Evolutionary conservation across 1,284 basidiomycete species (phyloP).

Genomic region (Pseudozyma pruni): DNA sequence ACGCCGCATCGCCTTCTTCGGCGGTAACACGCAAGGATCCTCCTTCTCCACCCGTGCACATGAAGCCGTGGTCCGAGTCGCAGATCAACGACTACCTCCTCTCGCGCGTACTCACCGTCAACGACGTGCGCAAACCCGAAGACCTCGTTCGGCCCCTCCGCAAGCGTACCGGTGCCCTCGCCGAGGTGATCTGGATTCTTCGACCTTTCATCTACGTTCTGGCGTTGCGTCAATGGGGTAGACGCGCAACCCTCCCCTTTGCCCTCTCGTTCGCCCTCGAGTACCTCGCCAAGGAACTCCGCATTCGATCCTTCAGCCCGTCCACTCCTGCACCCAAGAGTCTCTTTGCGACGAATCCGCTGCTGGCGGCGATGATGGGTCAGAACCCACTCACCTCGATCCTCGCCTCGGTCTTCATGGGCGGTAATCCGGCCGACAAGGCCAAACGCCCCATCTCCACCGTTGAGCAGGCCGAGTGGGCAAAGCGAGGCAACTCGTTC

Average conservation of each 20-base stretch:
- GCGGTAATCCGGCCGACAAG: slow-evolving; percentile 33
- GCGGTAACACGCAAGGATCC: slow-evolving; percentile 14
- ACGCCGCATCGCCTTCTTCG: background rate
- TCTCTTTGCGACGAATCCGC: slow-evolving; percentile 44
- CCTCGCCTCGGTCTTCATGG: slow-evolving; percentile 49
- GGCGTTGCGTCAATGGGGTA: slow-evolving; percentile 57
- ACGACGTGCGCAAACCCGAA: slow-evolving; percentile 58
- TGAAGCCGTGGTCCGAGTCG: slow-evolving; percentile 55
- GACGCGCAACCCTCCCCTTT: slow-evolving; percentile 49
- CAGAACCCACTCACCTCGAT: slow-evolving; percentile 58
- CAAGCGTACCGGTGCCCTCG: slow-evolving; percentile 36
- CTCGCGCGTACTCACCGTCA: slow-evolving; percentile 57
- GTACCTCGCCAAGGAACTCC: slow-evolving; percentile 51
- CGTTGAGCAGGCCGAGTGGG: slow-evolving; percentile 75
- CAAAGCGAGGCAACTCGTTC: slow-evolving; percentile 81
- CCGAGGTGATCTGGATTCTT: slow-evolving; percentile 57
- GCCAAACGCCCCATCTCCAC: slow-evolving; percentile 59
- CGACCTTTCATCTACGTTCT: slow-evolving; percentile 62
- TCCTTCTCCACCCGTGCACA: slow-evolving; percentile 18
- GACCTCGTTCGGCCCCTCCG: slow-evolving; percentile 59
- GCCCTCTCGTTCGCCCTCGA: slow-evolving; percentile 57
- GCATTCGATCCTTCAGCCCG: slow-evolving; percentile 42
- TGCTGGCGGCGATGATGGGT: slow-evolving; percentile 58
- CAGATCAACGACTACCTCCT: slow-evolving; percentile 65
- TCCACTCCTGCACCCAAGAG: slow-evolving; percentile 3